phyloP scores from a whole-genome alignment of 1,139 yeast genomes.

The Diutina catenulata region DNA sequence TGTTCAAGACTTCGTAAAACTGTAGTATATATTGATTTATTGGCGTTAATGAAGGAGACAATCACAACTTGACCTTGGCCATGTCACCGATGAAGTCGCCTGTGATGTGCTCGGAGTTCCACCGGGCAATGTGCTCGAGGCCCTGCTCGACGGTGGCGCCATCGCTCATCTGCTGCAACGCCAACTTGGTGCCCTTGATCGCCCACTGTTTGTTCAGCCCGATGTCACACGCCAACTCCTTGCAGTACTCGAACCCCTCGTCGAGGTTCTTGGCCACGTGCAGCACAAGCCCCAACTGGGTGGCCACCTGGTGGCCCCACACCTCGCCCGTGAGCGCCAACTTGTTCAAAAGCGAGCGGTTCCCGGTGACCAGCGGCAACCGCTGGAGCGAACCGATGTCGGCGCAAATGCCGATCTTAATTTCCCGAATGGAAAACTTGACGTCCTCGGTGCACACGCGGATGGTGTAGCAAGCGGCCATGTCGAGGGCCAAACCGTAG shows the following conservation, averaged over 20 bases:
- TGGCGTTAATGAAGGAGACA: too few species aligned
- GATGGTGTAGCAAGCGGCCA: conserved; percentile 46
- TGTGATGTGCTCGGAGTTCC: conserved; percentile 19
- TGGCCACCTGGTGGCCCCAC: conserved; percentile 47
- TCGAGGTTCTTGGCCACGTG: conserved; percentile 33
- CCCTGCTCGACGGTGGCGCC: conserved; percentile 37
- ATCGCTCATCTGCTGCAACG: conserved; percentile 41
- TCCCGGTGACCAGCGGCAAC: conserved; percentile 42
- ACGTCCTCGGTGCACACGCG: conserved; percentile 47
- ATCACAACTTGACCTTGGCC: conserved; percentile 3
- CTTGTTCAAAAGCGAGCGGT: conserved; percentile 49
- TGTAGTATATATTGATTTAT: too few species aligned
- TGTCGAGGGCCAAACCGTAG: conserved; percentile 61
- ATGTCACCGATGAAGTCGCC: conserved; percentile 7
- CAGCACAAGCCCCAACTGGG: conserved; percentile 42
- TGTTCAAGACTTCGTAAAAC: conserved; percentile 36
- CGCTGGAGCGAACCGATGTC: conserved; percentile 74
- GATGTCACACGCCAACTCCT: conserved; percentile 39
- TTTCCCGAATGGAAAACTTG: conserved; percentile 53
- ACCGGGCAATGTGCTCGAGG: conserved; percentile 39
- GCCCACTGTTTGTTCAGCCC: conserved; percentile 45
- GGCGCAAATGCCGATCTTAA: conserved; percentile 65
- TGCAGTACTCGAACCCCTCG: conserved; percentile 38
- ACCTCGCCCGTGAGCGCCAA: conserved; percentile 52
- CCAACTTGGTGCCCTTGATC: conserved; percentile 51